These are phyloP conservation scores for Ramalina peruviana DNA, from an alignment of 495 filamentous ascomycete genomes.

Conservation along the genomic window DNA sequence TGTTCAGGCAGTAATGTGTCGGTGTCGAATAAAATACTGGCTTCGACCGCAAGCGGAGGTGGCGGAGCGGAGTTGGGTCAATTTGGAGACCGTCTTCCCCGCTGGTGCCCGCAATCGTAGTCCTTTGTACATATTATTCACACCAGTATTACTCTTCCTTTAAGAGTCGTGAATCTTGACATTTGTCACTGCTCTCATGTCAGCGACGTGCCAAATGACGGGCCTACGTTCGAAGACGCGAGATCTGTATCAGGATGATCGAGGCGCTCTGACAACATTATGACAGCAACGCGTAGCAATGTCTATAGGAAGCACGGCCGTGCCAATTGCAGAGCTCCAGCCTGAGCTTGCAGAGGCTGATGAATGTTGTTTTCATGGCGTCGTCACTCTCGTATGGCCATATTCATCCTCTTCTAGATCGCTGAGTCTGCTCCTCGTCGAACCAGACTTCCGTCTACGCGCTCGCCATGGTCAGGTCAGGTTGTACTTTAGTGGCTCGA, in stretches of 20 bases:
- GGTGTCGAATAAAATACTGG: no score
- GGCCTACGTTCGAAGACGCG: no score
- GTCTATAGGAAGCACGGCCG: constrained; percentile 9
- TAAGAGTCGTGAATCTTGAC: no score
- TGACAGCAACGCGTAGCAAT: background rate
- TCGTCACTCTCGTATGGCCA: constrained; percentile 82
- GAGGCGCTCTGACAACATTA: background rate
- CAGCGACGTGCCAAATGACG: no score
- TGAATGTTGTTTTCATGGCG: constrained; percentile 38
- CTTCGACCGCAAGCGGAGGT: background rate
- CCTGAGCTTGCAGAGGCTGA: constrained; percentile 32
- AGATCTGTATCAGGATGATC: no score
- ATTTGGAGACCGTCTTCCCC: no score
- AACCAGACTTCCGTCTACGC: constrained; percentile 77
- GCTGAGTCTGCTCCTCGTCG: constrained; percentile 64
- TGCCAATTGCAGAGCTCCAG: constrained; percentile 54
- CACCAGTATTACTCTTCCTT: no score
- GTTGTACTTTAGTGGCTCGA: constrained; percentile 56
- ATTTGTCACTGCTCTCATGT: no score
- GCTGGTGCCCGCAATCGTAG: no score
- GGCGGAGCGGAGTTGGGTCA: no score
- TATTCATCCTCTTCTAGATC: constrained; percentile 63
- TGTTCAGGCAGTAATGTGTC: no score
- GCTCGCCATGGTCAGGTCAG: constrained; percentile 69
- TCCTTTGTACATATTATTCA: no score